Evolutionary conservation across 2,329 filamentous ascomycete genomes (phyloP).

Genomic region (Ophiostoma sp.): DNA sequence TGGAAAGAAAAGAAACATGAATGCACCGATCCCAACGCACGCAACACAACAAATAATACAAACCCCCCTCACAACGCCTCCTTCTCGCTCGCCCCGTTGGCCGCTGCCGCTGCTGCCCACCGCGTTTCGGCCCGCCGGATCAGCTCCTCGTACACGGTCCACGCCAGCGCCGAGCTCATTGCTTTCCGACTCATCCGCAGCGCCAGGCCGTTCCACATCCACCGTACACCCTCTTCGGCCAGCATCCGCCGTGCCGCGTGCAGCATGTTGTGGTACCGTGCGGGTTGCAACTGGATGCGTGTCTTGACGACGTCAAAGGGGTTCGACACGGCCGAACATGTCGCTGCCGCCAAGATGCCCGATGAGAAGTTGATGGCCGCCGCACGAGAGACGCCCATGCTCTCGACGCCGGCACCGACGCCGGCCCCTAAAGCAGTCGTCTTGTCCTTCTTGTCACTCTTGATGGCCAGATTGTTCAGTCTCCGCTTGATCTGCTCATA

Average conservation of each 20-base stretch:
- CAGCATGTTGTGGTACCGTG: constrained; percentile 77
- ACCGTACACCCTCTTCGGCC: constrained; percentile 73
- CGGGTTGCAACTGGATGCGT: constrained; percentile 84
- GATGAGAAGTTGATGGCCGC: constrained; percentile 82
- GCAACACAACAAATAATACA: not conserved
- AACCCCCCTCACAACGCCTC: not conserved
- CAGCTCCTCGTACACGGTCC: constrained; percentile 95
- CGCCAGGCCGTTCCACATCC: constrained; percentile 81
- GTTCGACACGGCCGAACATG: constrained; percentile 88
- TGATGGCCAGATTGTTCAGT: constrained; percentile 44
- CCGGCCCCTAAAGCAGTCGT: no score
- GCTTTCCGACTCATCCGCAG: constrained; percentile 90
- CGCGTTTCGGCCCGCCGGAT: constrained; percentile 65
- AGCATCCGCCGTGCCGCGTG: constrained; percentile 78
- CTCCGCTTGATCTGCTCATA: constrained; percentile 81
- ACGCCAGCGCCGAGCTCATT: constrained; percentile 89
- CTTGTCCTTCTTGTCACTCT: not conserved
- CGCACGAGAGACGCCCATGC: constrained; percentile 47
- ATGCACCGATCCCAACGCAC: not conserved
- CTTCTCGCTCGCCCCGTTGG: not conserved
- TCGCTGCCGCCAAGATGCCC: constrained; percentile 74
- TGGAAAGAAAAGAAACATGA: not conserved
- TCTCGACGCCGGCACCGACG: constrained; percentile 12
- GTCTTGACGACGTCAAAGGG: constrained; percentile 98
- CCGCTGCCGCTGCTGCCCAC: constrained; percentile 30